Base-by-base conservation (phyloP, 2,329 filamentous ascomycete species). In the Sporothrix mexicana region DNA sequence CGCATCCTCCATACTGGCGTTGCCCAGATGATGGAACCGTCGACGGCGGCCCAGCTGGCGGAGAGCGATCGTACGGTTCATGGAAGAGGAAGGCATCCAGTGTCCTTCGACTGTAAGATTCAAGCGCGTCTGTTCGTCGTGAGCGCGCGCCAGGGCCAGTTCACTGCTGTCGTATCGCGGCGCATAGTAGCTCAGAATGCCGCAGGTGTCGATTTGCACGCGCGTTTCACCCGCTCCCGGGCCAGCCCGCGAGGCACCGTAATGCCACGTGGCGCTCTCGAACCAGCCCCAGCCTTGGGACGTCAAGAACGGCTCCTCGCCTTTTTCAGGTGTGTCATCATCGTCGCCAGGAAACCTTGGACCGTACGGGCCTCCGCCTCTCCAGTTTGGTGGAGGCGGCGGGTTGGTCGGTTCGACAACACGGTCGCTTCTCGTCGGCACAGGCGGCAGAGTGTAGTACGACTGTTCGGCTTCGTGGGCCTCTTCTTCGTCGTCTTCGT, bases 161-260 rank as follows among this genome's bases (percentile, higher is more conserved):
- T 76, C 77, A 69, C 82, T 79, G 45, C 79, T 77, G 3, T 69
- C 70, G 47, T 83, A 81, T 12, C 73, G 76, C 1, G 80, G 79
- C 61, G 84, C 80, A 74, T 86, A 86, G 77, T 84, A 86, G 72
- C 80, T 85, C 69, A 85, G 76, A 55, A 86, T 78, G 0, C 83
- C 83, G 74, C 84, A 86, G 25, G 77, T 78, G n/a, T 81, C 77
- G 2, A 83, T 75, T 71, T 78, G 80, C 0, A 84, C 80, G 20
- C 84, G 78, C 17, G 79, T 77, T 76, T 87, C 85, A 13, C 84
- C 84, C 3, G 76, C 76, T 1, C 83, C 83, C 1, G 80, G 77
- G 1, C 82, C 81, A 10, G 77, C 76, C 4, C 81, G 79, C 25
- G 79, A 80, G 0, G 80, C 80, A 0, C 83, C 83, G 71, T 85